These are phyloP conservation scores for Sesbania bispinosa DNA, from an alignment of 306 rosid genomes.

Conservation along the genomic window DNA sequence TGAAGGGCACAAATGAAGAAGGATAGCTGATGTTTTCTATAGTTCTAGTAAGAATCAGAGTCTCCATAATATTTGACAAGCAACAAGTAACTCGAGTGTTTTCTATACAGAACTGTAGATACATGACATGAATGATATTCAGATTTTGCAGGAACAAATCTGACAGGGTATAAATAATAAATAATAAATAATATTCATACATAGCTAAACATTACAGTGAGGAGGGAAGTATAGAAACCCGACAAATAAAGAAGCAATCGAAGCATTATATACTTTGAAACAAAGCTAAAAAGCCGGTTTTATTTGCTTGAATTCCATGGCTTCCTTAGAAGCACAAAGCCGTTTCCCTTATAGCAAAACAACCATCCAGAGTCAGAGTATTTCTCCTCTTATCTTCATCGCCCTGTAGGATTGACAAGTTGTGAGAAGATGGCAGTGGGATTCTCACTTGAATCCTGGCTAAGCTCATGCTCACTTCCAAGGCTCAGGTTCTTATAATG, in stretches of 20 bases:
- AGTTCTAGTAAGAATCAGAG: too few species aligned
- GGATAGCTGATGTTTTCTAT: too few species aligned
- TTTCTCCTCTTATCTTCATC: constrained; percentile 30
- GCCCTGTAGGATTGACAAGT: constrained; percentile 24
- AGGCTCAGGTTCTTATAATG: constrained; percentile 37
- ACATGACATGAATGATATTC: not conserved
- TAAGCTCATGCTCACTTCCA: constrained; percentile 35
- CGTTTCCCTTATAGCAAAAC: not conserved
- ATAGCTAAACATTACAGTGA: not conserved
- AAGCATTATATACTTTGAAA: constrained; percentile 17
- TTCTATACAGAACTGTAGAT: not conserved
- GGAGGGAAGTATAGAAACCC: not conserved
- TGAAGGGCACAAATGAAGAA: not conserved
- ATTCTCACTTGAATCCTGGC: not conserved
- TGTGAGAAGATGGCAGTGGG: constrained; percentile 29
- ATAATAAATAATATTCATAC: not conserved
- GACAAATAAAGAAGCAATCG: constrained; percentile 8
- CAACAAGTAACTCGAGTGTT: not conserved
- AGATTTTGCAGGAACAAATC: constrained; percentile 1
- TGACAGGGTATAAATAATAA: constrained; percentile 1
- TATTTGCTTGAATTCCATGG: constrained; percentile 27
- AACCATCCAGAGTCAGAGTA: not conserved
- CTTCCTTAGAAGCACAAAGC: constrained; percentile 14
- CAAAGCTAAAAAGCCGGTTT: not conserved
- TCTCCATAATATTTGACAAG: not conserved